phyloP scores from a whole-genome alignment of 176 grass and related monocot genomes.

The Melocanna baccifera region DNA sequence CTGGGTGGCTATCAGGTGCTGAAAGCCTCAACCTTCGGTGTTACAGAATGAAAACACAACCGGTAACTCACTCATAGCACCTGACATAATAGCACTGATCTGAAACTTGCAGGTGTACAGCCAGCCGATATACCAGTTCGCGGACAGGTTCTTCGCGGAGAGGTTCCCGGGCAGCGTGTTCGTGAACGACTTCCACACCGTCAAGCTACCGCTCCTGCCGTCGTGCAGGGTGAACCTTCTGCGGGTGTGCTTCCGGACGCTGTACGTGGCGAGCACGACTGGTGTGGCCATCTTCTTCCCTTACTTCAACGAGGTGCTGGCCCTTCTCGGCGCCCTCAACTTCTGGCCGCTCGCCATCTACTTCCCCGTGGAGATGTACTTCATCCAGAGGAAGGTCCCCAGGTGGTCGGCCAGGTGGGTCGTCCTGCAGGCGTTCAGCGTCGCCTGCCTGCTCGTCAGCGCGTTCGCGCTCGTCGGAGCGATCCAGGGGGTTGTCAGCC shows the following conservation, averaged over 20 bases:
- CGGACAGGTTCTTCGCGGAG: constrained; percentile 47
- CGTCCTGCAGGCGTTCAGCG: constrained; percentile 60
- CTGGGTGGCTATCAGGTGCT: constrained; percentile 69
- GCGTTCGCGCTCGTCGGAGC: constrained; percentile 71
- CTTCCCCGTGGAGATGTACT: constrained; percentile 92
- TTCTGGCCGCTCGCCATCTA: constrained; percentile 85
- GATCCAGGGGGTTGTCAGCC: constrained; percentile 53
- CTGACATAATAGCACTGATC: not conserved
- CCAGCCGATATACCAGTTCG: constrained; percentile 70
- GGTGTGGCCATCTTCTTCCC: constrained; percentile 55
- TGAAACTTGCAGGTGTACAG: constrained; percentile 53
- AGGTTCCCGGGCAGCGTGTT: constrained; percentile 46
- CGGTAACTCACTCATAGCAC: not conserved
- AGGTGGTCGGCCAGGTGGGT: constrained; percentile 55
- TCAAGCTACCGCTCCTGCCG: constrained; percentile 40
- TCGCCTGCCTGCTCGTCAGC: constrained; percentile 51
- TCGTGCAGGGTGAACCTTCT: constrained; percentile 52
- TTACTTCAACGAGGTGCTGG: constrained; percentile 85
- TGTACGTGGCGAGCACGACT: constrained; percentile 65
- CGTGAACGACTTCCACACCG: constrained; percentile 62
- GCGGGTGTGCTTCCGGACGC: constrained; percentile 59
- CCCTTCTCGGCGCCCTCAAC: constrained; percentile 55
- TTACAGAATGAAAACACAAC: not conserved
- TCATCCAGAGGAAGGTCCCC: constrained; percentile 56
- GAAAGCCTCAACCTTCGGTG: not conserved